A percentile compares a stretch with the other conserved stretches of the same genome.
These are phyloP conservation scores for Candida multigemmis DNA, from an alignment of 805 yeast genomes.

Conservation along the genomic window DNA sequence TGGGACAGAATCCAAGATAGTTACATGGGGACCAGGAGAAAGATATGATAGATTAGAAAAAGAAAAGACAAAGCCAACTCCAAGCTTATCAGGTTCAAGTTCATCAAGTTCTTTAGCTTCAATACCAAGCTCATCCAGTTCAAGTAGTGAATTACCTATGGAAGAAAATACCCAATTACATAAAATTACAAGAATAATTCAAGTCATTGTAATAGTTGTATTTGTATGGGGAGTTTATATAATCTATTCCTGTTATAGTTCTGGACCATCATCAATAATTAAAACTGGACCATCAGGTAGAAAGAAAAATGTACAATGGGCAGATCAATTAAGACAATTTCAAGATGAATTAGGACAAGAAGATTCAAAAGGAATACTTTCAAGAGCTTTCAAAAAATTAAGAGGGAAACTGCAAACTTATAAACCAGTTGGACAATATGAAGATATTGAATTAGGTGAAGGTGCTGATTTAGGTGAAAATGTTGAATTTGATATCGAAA, in stretches of 20 bases:
- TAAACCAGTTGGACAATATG: slow-evolving; percentile 6
- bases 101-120: slow-evolving; percentile 7
- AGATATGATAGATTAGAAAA: slow-evolving; percentile 2
- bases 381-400: slow-evolving; percentile 24
- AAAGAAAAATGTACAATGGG: slow-evolving; percentile 41
- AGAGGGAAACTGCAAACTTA: no score
- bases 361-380: slow-evolving; percentile 22
- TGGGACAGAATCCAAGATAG: background rate
- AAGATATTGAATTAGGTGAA: slow-evolving; percentile 12
- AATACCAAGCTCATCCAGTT: no score
- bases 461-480: slow-evolving; percentile 37
- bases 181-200: slow-evolving; percentile 27
- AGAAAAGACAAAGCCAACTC: slow-evolving; percentile 9
- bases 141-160: slow-evolving; percentile 1
- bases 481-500: slow-evolving; percentile 14
- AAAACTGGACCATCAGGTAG: slow-evolving; percentile 22
- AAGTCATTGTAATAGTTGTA: slow-evolving; percentile 26
- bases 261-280: slow-evolving; percentile 34
- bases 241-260: slow-evolving; percentile 24
- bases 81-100: no score
- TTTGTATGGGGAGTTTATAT: slow-evolving; percentile 33
- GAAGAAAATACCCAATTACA: background rate
- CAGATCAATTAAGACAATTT: slow-evolving; percentile 29
- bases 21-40: background rate
- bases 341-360: slow-evolving; percentile 19